Conservation (phyloP, 805 yeast genomes). For the Candida patagonica region DNA sequence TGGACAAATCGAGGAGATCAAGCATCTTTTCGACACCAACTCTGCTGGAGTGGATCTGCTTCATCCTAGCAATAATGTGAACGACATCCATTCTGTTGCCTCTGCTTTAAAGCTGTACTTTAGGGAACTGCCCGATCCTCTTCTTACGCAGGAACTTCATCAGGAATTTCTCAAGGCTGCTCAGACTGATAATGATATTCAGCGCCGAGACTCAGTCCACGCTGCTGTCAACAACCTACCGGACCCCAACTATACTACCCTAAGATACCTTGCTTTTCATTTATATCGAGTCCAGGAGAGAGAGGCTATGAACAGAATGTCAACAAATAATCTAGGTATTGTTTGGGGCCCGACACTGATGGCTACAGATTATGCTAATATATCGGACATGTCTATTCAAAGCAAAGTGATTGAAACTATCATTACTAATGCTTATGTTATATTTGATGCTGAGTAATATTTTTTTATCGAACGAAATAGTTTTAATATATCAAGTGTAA, state of each 20-base stretch:
- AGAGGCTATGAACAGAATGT: conserved; percentile 69
- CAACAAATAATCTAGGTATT: conserved; percentile 66
- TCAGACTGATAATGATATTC: conserved; percentile 50
- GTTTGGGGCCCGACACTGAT: conserved; percentile 94
- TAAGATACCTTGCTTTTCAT: conserved; percentile 78
- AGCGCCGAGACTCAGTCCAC: conserved; percentile 68
- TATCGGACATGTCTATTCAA: conserved; percentile 67
- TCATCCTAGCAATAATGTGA: conserved; percentile 49
- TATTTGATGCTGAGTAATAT: conserved; percentile 53
- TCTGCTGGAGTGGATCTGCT: conserved; percentile 49
- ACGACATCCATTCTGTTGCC: conserved; percentile 84
- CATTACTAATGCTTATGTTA: conserved; percentile 73
- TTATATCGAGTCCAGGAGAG: conserved; percentile 60
- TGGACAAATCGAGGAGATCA: conserved; percentile 61
- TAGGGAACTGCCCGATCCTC: conserved; percentile 76
- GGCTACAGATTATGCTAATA: conserved; percentile 52
- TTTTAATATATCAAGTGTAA: background rate
- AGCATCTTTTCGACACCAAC: conserved; percentile 52
- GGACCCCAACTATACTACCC: conserved; percentile 89
- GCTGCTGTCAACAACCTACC: conserved; percentile 83
- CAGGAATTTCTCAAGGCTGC: conserved; percentile 60
- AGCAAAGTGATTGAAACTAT: conserved; percentile 77
- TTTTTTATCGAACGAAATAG: no score
- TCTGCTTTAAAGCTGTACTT: conserved; percentile 79
- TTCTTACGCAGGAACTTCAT: conserved; percentile 57